Conservation (phyloP, 2,329 filamentous ascomycete genomes). For the Akanthomyces muscarius region DNA sequence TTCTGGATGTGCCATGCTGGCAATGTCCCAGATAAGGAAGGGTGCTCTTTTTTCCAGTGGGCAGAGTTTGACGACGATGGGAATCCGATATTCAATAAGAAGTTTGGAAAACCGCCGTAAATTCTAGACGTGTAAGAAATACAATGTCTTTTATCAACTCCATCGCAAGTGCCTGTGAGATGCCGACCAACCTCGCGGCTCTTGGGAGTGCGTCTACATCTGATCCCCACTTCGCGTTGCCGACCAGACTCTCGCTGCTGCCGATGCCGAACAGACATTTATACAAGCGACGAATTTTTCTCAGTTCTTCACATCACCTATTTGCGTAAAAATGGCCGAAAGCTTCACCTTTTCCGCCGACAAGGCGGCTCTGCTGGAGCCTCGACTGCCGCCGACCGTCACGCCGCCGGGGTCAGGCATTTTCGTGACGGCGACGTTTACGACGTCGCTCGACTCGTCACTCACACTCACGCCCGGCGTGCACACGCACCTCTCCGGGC, state of each 20-base stretch:
- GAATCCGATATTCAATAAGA: slow-evolving; percentile 47
- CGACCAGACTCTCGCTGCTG: neutral
- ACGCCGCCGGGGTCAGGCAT: slow-evolving; percentile 27
- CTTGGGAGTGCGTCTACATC: neutral
- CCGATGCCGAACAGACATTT: too few species aligned
- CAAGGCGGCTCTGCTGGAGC: slow-evolving; percentile 30
- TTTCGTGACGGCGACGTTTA: slow-evolving; percentile 81
- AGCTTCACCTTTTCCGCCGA: slow-evolving; percentile 31
- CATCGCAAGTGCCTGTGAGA: neutral
- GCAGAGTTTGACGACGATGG: slow-evolving; percentile 84
- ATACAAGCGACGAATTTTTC: neutral
- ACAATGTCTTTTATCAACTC: neutral
- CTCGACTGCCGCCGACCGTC: slow-evolving; percentile 29
- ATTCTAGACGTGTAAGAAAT: neutral
- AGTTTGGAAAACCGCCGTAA: neutral
- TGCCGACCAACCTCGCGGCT: neutral
- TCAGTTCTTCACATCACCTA: neutral
- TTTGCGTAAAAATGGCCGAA: slow-evolving; percentile 29
- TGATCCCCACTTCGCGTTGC: neutral
- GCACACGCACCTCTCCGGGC: slow-evolving; percentile 80
- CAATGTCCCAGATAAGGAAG: slow-evolving; percentile 63
- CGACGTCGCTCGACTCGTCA: slow-evolving; percentile 80
- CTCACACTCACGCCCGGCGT: slow-evolving; percentile 72
- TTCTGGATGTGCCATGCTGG: slow-evolving; percentile 92
- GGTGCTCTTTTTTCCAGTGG: slow-evolving; percentile 80